Conservation (phyloP, 2,329 filamentous ascomycete species). For the Colletotrichum chrysophilum region DNA sequence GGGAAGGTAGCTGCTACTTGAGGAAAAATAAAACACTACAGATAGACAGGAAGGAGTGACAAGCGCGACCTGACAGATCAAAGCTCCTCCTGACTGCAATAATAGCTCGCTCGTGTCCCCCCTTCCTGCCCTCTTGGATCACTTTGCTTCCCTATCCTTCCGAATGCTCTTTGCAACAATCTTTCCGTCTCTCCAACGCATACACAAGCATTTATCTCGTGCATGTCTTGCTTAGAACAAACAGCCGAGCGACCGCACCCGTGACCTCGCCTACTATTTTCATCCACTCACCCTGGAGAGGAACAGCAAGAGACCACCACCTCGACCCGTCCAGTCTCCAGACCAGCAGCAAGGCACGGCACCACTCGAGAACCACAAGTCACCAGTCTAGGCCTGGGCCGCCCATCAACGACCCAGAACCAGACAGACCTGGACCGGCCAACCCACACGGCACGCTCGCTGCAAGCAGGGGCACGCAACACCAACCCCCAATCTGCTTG, state of each 20-base stretch:
- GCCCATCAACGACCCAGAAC: constrained; percentile 2
- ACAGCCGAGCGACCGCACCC: not conserved
- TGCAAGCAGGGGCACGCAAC: constrained; percentile 5
- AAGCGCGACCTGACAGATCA: not conserved
- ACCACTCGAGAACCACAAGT: not conserved
- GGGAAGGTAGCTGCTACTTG: not conserved
- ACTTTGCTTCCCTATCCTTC: not conserved
- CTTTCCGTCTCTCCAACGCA: not conserved
- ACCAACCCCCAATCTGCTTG: constrained; percentile 2
- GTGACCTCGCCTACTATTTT: not conserved
- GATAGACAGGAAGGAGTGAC: not conserved
- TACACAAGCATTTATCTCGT: not conserved
- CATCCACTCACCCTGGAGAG: not conserved
- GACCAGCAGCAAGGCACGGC: not conserved
- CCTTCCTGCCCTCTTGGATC: not conserved
- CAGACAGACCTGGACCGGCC: not conserved
- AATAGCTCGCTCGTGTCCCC: not conserved
- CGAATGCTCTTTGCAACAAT: not conserved
- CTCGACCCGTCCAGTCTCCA: not conserved
- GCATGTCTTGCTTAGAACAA: not conserved
- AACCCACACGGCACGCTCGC: not conserved
- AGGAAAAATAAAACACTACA: not conserved
- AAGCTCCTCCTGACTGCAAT: not conserved
- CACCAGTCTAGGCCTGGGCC: not conserved
- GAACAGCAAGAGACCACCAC: not conserved